A percentile compares a stretch with the other conserved stretches of the same genome.
Evolutionary conservation across 2,329 filamentous ascomycete genomes (phyloP).

Genomic region (Aspergillus candidus): DNA sequence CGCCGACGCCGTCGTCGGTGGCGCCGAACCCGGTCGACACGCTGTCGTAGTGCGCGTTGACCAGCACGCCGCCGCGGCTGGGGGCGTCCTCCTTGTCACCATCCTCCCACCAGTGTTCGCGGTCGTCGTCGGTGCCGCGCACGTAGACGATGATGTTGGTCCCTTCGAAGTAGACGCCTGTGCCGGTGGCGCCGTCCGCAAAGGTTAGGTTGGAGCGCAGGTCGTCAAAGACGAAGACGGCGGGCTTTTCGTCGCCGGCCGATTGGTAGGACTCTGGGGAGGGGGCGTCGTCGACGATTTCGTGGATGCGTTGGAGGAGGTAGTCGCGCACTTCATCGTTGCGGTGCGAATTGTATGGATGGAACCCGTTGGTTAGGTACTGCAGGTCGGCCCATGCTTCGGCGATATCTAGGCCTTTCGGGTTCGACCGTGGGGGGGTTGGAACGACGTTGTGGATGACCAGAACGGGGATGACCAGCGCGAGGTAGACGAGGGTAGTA

Average conservation of each 20-base stretch:
- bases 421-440: constrained; percentile 51
- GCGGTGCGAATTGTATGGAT: constrained; percentile 79
- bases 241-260: constrained; percentile 21
- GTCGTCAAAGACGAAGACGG: constrained; percentile 68
- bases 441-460: constrained; percentile 73
- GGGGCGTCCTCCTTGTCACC: constrained; percentile 45
- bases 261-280: constrained; percentile 13
- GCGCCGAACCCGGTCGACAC: constrained; percentile 89
- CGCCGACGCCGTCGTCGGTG: constrained; percentile 88
- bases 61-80: constrained; percentile 68
- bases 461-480: constrained; percentile 65
- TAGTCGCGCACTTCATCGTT: constrained; percentile 78
- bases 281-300: constrained; percentile 62
- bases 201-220: constrained; percentile 70
- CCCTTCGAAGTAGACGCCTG: constrained; percentile 77
- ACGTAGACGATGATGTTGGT: constrained; percentile 91
- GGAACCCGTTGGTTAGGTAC: constrained; percentile 65
- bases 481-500: constrained; percentile 69
- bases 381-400: constrained; percentile 84
- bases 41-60: constrained; percentile 93
- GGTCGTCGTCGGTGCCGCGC: constrained; percentile 68
- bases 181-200: constrained; percentile 41
- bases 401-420: constrained; percentile 67
- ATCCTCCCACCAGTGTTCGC: constrained; percentile 66
- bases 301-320: constrained; percentile 63